Conservation (phyloP, 2,329 filamentous ascomycete genomes). For the Epichloe hybrida region DNA sequence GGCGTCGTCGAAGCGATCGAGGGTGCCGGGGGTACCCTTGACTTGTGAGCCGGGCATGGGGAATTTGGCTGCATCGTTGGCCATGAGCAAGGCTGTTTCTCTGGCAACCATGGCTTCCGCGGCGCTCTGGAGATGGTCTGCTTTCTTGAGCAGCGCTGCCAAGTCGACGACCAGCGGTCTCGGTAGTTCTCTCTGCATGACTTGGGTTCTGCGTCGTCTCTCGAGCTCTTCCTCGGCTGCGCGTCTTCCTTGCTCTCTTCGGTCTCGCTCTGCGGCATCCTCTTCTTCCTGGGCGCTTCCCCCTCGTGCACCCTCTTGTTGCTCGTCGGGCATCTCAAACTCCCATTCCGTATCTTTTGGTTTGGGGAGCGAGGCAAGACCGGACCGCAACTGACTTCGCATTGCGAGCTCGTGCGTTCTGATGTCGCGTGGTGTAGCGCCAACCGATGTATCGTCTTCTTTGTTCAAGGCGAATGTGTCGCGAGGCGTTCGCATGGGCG, state of each 20-base stretch:
- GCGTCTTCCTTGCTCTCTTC: slow-evolving; percentile 57
- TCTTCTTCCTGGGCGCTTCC: slow-evolving; percentile 41
- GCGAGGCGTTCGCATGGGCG: slow-evolving; percentile 75
- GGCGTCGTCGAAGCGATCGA: slow-evolving; percentile 57
- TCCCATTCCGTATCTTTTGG: slow-evolving; percentile 94
- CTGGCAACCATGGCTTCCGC: slow-evolving; percentile 57
- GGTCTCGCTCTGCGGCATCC: slow-evolving; percentile 60
- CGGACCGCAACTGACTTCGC: slow-evolving; percentile 53
- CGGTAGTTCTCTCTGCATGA: slow-evolving; percentile 76
- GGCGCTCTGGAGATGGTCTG: slow-evolving; percentile 46
- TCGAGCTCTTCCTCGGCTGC: slow-evolving; percentile 66
- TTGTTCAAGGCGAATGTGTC: slow-evolving; percentile 78
- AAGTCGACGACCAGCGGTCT: slow-evolving; percentile 63
- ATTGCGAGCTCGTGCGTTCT: slow-evolving; percentile 56
- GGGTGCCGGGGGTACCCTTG: slow-evolving; percentile 37
- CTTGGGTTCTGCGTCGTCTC: slow-evolving; percentile 72
- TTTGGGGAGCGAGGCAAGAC: slow-evolving; percentile 73
- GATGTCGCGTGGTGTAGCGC: slow-evolving; percentile 65
- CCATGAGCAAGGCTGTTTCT: slow-evolving; percentile 69
- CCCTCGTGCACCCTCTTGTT: slow-evolving; percentile 41
- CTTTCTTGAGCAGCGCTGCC: slow-evolving; percentile 49
- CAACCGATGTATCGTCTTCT: slow-evolving; percentile 52
- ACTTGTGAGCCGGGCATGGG: slow-evolving; percentile 56
- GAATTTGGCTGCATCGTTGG: slow-evolving; percentile 65
- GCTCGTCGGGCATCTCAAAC: slow-evolving; percentile 77